Evolutionary conservation across 768 basidiomycete species (phyloP), one percentile per base, ranked within the genome.

Genomic region (Termitomyces sp.): DNA sequence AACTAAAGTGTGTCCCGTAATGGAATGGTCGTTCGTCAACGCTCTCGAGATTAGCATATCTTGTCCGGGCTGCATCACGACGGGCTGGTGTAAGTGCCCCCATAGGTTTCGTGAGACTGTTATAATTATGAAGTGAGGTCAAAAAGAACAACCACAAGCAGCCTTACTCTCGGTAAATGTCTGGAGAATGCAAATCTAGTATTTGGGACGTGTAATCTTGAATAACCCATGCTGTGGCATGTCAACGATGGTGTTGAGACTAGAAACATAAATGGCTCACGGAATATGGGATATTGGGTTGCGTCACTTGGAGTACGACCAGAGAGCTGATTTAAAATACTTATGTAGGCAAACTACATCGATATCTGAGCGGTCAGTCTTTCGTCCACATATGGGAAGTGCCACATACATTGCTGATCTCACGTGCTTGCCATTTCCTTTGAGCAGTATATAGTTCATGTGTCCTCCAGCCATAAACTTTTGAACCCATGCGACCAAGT

Each of bases 1-100:
- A 95, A 66, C 90, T 92, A 66, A 94, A 98, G 67, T 98, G 95
- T 0, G 95, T 97, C 42, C 95, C 90, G 59, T 92, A 94, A 65
- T 93, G 90, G 70, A 96, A 96, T 0, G 94, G 94, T 35, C 83
- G 80, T 71, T 98, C 94, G 8, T 72, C 88, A 2, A 96, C 88
- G 59, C 91, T 85, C 63, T 85, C 70, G 11, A 95, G 76, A 60
- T 86, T 90, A 32, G 72, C 69, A 62, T 94, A 95, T 41, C 93
- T 81, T 35, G 81, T 82, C 47, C 77, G 75, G 0, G 95, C 94
- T 6, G 89, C 88, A 57, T 89, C 87, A 35, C 82, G 74, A 5
- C 94, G 82, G 27, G 79, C 83, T 3, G 80, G 73, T 0, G 90
- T 93, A 30, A 95, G 74, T 0, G 92, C 93, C 3, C 94, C 94